phyloP scores from a whole-genome alignment of 2,329 filamentous ascomycete genomes.

The Penicillium carneum region DNA sequence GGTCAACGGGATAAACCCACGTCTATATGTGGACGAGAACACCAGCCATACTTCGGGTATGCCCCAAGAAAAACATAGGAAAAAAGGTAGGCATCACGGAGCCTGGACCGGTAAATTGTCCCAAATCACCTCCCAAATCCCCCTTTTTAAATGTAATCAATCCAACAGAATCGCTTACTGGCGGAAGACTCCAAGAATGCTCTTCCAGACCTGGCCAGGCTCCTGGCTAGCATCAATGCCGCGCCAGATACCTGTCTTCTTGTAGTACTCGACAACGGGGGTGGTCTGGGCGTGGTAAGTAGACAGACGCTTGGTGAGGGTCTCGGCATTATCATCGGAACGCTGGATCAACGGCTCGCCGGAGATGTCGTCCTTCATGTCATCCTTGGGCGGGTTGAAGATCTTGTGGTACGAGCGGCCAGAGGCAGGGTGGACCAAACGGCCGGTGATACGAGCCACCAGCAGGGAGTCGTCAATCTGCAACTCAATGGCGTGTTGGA shows the following conservation, averaged over 20 bases:
- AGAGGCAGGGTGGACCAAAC: conserved; percentile 92
- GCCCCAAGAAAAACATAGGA: conserved; percentile 33
- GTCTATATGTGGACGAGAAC: conserved; percentile 35
- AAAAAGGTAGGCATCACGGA: conserved; percentile 29
- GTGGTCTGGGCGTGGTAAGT: conserved; percentile 95
- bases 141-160: conserved; percentile 61
- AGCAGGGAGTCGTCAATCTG: conserved; percentile 94
- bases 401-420: conserved; percentile 97
- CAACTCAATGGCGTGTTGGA: conserved; percentile 94
- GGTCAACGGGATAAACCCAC: conserved; percentile 28
- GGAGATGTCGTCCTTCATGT: conserved; percentile 95
- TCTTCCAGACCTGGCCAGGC: conserved; percentile 94
- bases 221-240: conserved; percentile 94
- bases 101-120: conserved; percentile 21
- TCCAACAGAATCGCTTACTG: conserved; percentile 48
- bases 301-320: conserved; percentile 88
- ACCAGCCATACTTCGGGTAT: conserved; percentile 27
- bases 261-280: conserved; percentile 94
- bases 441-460: conserved; percentile 94
- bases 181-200: conserved; percentile 82
- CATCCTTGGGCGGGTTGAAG: conserved; percentile 94
- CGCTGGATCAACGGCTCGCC: conserved; percentile 96
- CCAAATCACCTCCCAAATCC: conserved; percentile 21
- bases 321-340: conserved; percentile 94
- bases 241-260: conserved; percentile 96